Percentiles rank a stretch among this genome's conserved stretches.
Conservation (phyloP, 805 yeast species). For the Starmerella stellata region DNA sequence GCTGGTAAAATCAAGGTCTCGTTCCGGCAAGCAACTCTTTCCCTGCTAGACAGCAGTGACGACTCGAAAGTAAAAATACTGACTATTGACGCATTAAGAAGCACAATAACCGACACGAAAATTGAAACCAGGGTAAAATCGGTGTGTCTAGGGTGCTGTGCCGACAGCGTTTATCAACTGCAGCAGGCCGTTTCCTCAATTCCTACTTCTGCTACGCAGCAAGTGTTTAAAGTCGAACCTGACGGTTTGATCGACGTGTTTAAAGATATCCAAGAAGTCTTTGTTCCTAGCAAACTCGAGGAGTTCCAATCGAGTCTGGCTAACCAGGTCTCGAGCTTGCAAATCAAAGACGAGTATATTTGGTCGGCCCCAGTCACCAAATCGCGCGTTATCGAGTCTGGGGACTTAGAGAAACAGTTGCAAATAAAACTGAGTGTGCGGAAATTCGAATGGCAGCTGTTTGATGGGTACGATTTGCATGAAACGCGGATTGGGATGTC, state of each 20-base stretch:
- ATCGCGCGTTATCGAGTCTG: not conserved
- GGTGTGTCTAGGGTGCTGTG: conserved; percentile 1
- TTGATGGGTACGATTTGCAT: conserved; percentile 89
- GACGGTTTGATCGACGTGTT: conserved; percentile 1
- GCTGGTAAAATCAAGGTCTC: not conserved
- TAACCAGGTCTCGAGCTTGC: not conserved
- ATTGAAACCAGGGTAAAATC: not conserved
- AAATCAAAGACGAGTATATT: conserved; percentile 15
- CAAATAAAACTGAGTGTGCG: conserved; percentile 7
- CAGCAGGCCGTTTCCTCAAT: not conserved
- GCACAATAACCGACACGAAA: not conserved
- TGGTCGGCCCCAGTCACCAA: not conserved
- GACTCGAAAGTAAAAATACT: not conserved
- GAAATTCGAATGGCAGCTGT: conserved; percentile 28
- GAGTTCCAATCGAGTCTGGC: not conserved
- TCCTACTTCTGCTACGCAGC: not conserved
- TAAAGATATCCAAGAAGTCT: not conserved
- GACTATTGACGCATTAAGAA: conserved; percentile 1
- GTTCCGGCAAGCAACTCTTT: not conserved
- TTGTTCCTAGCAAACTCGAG: conserved; percentile 1
- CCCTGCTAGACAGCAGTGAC: not conserved
- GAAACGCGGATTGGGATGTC: conserved; percentile 50
- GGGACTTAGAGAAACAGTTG: not conserved
- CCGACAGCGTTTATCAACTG: conserved; percentile 3
- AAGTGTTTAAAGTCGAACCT: not conserved